phyloP scores from a whole-genome alignment of 2,329 filamentous ascomycete species.

The Alternaria alternata region DNA sequence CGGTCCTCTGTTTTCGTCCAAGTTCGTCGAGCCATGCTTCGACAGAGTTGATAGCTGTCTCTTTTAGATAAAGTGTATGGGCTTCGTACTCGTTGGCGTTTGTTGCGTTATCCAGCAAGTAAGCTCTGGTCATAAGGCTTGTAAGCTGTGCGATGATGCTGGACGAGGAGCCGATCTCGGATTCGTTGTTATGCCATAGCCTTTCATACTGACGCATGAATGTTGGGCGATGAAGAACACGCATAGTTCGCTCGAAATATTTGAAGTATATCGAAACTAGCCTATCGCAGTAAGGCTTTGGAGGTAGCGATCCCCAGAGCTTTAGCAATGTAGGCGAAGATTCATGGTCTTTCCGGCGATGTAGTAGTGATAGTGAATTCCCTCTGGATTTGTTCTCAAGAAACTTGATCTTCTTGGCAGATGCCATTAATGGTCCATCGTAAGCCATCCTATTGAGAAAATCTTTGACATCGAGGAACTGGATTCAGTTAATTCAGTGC shows the following conservation, averaged over 20 bases:
- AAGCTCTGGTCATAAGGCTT: constrained; percentile 32
- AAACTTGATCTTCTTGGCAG: constrained; percentile 27
- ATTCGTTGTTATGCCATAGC: constrained; percentile 26
- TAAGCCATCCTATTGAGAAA: constrained; percentile 24
- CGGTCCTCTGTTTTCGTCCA: constrained; percentile 29
- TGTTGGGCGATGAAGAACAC: constrained; percentile 35
- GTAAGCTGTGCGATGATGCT: constrained; percentile 37
- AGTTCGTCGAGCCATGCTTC: constrained; percentile 35
- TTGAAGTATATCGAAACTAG: constrained; percentile 29
- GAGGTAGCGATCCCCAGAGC: constrained; percentile 28
- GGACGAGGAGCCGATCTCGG: constrained; percentile 19
- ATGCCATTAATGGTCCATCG: constrained; percentile 23
- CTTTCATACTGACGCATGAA: constrained; percentile 34
- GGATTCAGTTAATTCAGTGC: constrained; percentile 7
- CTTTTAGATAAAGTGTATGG: constrained; percentile 24
- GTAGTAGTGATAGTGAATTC: constrained; percentile 18
- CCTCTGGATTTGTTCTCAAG: constrained; percentile 23
- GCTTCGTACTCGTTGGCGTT: constrained; percentile 14
- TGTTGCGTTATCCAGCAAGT: constrained; percentile 24
- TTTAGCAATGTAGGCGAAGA: constrained; percentile 29
- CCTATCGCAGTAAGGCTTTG: constrained; percentile 32
- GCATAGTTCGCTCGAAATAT: constrained; percentile 35
- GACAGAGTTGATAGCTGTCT: constrained; percentile 23
- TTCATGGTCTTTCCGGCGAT: constrained; percentile 9
- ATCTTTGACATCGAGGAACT: constrained; percentile 29